Evolutionary conservation across 495 filamentous ascomycete genomes (phyloP).

Genomic region (Neurospora sp.): DNA sequence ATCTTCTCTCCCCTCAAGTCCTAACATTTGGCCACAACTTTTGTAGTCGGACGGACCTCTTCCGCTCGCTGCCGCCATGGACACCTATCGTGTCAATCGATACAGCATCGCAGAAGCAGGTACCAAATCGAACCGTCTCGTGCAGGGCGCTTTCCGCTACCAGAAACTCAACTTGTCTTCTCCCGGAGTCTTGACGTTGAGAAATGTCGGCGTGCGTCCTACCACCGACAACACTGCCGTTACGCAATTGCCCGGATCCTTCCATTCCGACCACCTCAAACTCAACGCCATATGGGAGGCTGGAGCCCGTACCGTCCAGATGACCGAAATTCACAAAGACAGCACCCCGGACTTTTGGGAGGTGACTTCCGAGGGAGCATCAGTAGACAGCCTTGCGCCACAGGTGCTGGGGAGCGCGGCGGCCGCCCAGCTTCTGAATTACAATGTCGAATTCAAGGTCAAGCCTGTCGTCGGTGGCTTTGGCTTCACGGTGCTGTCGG

Average conservation of each 20-base stretch:
- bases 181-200: not conserved
- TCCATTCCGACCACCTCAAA: not conserved
- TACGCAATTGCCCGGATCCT: not conserved
- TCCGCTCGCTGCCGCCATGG: not conserved
- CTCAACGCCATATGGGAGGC: not conserved
- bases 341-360: too few relatives aligned
- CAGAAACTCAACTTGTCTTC: not conserved
- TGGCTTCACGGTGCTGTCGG: too few relatives aligned
- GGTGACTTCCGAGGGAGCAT: too few relatives aligned
- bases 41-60: not conserved
- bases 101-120: not conserved
- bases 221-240: not conserved
- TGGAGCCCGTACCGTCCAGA: not conserved
- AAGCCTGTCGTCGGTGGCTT: too few relatives aligned
- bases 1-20: not conserved
- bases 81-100: not conserved
- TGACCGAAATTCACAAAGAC: not conserved
- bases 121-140: not conserved
- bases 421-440: too few relatives aligned
- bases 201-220: not conserved
- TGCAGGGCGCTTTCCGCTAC: not conserved
- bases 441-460: too few relatives aligned
- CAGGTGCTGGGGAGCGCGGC: too few relatives aligned
- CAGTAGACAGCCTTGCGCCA: too few relatives aligned
- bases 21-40: not conserved